A percentile compares a stretch with the other conserved stretches of the same genome.
phyloP scores from a whole-genome alignment of 2,329 filamentous ascomycete species.

The Hyphodiscus sp. region DNA sequence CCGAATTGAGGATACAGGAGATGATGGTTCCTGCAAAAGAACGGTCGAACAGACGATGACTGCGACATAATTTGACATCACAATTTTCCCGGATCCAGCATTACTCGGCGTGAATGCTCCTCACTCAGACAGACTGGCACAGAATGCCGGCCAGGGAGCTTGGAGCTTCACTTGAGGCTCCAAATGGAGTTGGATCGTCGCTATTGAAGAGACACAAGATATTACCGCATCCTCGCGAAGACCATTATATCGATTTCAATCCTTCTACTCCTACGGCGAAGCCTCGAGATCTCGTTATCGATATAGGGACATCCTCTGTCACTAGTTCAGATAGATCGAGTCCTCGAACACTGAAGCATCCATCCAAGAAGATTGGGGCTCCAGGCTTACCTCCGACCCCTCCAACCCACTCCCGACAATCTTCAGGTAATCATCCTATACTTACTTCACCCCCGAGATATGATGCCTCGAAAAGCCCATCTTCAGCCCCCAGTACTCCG shows the following conservation, averaged over 20 bases:
- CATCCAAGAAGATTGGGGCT: slow-evolving; percentile 24
- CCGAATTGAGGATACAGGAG: not conserved
- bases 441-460: slow-evolving; percentile 15
- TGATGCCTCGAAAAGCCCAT: slow-evolving; percentile 14
- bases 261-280: slow-evolving; percentile 17
- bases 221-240: slow-evolving; percentile 28
- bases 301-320: slow-evolving; percentile 21
- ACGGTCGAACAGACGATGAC: slow-evolving; percentile 12
- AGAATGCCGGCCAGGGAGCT: slow-evolving; percentile 28
- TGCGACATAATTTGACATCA: not conserved
- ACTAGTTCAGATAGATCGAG: slow-evolving; percentile 26
- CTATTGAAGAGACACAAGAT: slow-evolving; percentile 29
- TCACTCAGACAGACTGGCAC: slow-evolving; percentile 30
- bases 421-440: slow-evolving; percentile 37
- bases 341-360: slow-evolving; percentile 28
- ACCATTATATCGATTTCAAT: slow-evolving; percentile 10
- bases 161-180: slow-evolving; percentile 22
- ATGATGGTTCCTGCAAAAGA: not conserved
- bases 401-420: slow-evolving; percentile 52
- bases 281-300: slow-evolving; percentile 20
- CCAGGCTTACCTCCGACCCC: slow-evolving; percentile 56
- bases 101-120: slow-evolving; percentile 26
- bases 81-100: slow-evolving; percentile 1
- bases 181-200: slow-evolving; percentile 23
- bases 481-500: slow-evolving; percentile 48